A percentile compares a stretch with the other conserved stretches of the same genome.
Evolutionary conservation across 2,329 filamentous ascomycete genomes (phyloP).

Genomic region (Cladobotryum mycophilum): DNA sequence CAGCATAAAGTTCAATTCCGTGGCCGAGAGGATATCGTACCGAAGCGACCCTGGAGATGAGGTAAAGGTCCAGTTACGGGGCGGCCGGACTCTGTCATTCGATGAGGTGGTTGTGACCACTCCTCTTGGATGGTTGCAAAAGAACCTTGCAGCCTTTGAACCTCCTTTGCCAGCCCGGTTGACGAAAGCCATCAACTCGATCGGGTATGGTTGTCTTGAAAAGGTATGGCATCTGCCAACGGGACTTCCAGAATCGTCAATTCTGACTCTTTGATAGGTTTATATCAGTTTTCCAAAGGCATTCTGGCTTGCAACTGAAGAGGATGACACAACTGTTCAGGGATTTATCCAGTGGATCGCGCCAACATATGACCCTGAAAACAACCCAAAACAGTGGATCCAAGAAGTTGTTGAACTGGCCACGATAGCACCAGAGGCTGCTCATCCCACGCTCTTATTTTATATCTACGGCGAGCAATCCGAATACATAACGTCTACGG

Average conservation of each 20-base stretch:
- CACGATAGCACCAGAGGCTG: slow-evolving; percentile 48
- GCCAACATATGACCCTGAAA: slow-evolving; percentile 58
- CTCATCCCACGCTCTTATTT: slow-evolving; percentile 80
- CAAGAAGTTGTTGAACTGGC: slow-evolving; percentile 74
- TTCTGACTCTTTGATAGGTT: slow-evolving; percentile 27
- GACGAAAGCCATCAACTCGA: slow-evolving; percentile 53
- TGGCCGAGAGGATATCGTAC: slow-evolving; percentile 38
- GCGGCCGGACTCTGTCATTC: slow-evolving; percentile 44
- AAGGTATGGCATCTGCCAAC: slow-evolving; percentile 43
- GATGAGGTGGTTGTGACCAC: slow-evolving; percentile 64
- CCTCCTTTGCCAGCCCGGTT: slow-evolving; percentile 53
- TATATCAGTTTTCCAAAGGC: slow-evolving; percentile 66
- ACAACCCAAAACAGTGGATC: slow-evolving; percentile 61
- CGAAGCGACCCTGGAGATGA: slow-evolving; percentile 23
- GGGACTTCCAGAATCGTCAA: not conserved
- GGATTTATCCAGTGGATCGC: slow-evolving; percentile 72
- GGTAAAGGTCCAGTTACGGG: slow-evolving; percentile 40
- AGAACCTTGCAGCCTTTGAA: slow-evolving; percentile 52
- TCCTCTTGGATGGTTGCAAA: slow-evolving; percentile 64
- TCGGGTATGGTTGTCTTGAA: slow-evolving; percentile 66
- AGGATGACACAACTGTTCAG: slow-evolving; percentile 38
- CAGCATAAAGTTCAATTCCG: slow-evolving; percentile 44
- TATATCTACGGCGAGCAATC: slow-evolving; percentile 66
- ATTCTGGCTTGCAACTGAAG: slow-evolving; percentile 58
- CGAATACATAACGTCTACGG: slow-evolving; percentile 42